Percentiles rank a stretch among this genome's conserved stretches.
phyloP scores from a whole-genome alignment of 371 early-diverging fungal species.

The Choanephora cucurbitarum region DNA sequence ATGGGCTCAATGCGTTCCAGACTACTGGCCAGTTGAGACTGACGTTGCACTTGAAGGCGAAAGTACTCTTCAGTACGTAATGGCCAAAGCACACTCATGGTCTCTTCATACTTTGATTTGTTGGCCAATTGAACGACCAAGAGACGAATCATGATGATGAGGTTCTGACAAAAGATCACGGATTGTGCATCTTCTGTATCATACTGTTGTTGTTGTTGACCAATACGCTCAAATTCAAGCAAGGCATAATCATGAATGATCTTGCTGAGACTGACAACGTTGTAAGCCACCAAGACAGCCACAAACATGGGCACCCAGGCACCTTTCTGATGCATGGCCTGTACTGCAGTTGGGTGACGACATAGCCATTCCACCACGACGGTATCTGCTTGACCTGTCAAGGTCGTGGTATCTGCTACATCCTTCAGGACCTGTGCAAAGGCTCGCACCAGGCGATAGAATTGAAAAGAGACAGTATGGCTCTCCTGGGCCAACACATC shows the following conservation, averaged over 20 bases:
- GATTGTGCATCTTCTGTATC: slow-evolving; percentile 34
- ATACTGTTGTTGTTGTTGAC: slow-evolving; percentile 31
- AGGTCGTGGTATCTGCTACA: slow-evolving; percentile 25
- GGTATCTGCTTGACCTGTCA: slow-evolving; percentile 48
- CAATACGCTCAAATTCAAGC: slow-evolving; percentile 44
- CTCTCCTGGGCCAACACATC: slow-evolving; percentile 44
- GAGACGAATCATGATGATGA: slow-evolving; percentile 50
- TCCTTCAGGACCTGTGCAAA: slow-evolving; percentile 38
- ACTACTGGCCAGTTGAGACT: slow-evolving; percentile 34
- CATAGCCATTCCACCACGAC: slow-evolving; percentile 38
- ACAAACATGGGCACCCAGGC: slow-evolving; percentile 57
- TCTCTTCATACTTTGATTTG: slow-evolving; percentile 14
- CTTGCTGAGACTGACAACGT: slow-evolving; percentile 42
- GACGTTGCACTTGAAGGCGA: slow-evolving; percentile 31
- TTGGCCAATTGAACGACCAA: slow-evolving; percentile 49
- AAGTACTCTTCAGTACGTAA: slow-evolving; percentile 40
- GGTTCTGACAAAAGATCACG: slow-evolving; percentile 48
- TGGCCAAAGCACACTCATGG: slow-evolving; percentile 25
- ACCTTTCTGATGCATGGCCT: slow-evolving; percentile 35
- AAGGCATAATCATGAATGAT: slow-evolving; percentile 46
- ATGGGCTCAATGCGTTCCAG: slow-evolving; percentile 41
- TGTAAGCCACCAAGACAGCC: slow-evolving; percentile 46
- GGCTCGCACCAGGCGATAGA: slow-evolving; percentile 28
- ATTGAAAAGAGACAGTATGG: slow-evolving; percentile 24
- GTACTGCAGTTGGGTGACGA: slow-evolving; percentile 17